Evolutionary conservation across 176 grass and related monocot genomes (phyloP).

Genomic region (Lolium multiflorum): DNA sequence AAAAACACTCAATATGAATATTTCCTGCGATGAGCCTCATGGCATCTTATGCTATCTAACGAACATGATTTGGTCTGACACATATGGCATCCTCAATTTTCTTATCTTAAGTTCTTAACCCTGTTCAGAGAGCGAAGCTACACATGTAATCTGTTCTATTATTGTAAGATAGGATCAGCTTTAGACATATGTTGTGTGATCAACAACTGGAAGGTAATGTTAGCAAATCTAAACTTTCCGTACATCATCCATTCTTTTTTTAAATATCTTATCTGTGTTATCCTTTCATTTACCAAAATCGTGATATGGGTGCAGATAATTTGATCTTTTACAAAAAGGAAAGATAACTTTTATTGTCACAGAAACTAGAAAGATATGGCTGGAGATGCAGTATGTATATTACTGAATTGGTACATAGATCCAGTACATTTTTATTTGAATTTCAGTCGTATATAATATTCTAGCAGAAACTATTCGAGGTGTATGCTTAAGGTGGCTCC

Average conservation of each 20-base stretch:
- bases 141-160: not conserved
- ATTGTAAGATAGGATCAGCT: not conserved
- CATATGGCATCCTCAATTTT: not conserved
- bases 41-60: too few species aligned
- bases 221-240: too few species aligned
- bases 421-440: not conserved
- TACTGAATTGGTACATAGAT: not conserved
- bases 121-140: not conserved
- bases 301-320: too few species aligned
- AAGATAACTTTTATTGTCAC: not conserved
- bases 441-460: not conserved
- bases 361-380: not conserved
- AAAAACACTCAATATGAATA: too few species aligned
- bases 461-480: not conserved
- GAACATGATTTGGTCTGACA: too few species aligned
- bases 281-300: too few species aligned
- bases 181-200: not conserved
- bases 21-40: too few species aligned
- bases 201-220: too few species aligned
- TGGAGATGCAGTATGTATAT: not conserved
- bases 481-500: not conserved
- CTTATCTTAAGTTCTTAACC: not conserved
- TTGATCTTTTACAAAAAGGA: too few species aligned
- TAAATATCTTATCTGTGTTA: too few species aligned
- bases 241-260: too few species aligned